These are phyloP conservation scores for Poterioochromonas sp. DNA, from an alignment of 352 stramenopile genomes.

Conservation along the genomic window DNA sequence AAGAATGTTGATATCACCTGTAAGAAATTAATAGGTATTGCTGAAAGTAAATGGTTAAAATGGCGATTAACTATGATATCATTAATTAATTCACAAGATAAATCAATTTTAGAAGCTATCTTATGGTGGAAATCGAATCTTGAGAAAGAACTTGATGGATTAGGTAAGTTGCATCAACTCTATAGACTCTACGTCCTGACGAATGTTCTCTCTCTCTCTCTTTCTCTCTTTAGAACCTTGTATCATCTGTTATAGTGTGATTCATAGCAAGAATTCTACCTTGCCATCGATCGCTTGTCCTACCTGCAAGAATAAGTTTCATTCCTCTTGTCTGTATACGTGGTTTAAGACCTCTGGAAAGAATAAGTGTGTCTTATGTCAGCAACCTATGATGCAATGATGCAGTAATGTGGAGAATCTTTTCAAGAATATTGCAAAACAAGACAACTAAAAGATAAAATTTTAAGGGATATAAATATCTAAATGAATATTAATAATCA, in stretches of 20 bases:
- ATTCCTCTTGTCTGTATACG: constrained; percentile 64
- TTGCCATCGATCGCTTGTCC: constrained; percentile 63
- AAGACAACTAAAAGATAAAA: too few relatives aligned
- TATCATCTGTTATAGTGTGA: constrained; percentile 68
- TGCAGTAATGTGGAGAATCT: too few relatives aligned
- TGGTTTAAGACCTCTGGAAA: constrained; percentile 70
- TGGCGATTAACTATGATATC: constrained; percentile 57
- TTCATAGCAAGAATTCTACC: constrained; percentile 61
- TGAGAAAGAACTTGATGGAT: constrained; percentile 64
- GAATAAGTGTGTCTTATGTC: constrained; percentile 65
- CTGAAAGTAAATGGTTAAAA: constrained; percentile 49
- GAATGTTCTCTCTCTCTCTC: too few relatives aligned
- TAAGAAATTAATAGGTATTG: constrained; percentile 52
- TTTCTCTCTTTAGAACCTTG: constrained; percentile 72
- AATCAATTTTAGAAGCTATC: constrained; percentile 53
- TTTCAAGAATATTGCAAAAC: too few relatives aligned
- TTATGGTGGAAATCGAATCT: constrained; percentile 64
- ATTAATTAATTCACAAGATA: constrained; percentile 57
- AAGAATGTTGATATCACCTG: constrained; percentile 56
- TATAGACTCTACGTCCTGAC: too few relatives aligned
- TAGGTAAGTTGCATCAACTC: too few relatives aligned
- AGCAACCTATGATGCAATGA: constrained; percentile 54
- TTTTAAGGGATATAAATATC: too few relatives aligned
- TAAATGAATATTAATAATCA: too few relatives aligned
- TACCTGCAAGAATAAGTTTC: constrained; percentile 67